These are phyloP conservation scores for Coemansia sp. DNA, from an alignment of 192 early-diverging fungal genomes.

Conservation along the genomic window DNA sequence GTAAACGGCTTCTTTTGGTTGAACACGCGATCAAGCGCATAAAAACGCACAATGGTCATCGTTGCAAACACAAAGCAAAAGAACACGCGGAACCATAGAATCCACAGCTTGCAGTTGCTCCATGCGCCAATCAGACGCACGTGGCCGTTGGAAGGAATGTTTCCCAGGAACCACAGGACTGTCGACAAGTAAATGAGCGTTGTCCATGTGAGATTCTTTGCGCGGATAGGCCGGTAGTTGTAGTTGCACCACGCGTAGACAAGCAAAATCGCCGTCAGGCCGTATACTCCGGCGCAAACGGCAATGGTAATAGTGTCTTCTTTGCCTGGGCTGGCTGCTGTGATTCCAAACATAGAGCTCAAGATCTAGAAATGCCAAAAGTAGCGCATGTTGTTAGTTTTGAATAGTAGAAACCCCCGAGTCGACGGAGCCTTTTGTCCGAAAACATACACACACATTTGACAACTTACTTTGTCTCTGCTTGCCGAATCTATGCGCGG, in stretches of 20 bases:
- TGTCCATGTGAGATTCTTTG: conserved; percentile 39
- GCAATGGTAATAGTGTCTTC: conserved; percentile 23
- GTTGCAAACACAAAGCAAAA: conserved; percentile 39
- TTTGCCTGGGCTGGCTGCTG: conserved; percentile 10
- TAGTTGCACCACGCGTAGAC: conserved; percentile 38
- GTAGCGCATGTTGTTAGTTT: not conserved
- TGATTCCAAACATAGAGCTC: not conserved
- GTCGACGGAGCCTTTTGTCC: not conserved
- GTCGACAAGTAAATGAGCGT: conserved; percentile 32
- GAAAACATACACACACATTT: not conserved
- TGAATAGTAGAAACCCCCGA: not conserved
- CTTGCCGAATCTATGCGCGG: not conserved
- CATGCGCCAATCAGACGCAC: conserved; percentile 24
- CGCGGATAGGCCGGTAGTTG: conserved; percentile 46
- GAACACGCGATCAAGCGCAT: conserved; percentile 47
- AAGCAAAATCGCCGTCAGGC: conserved; percentile 28
- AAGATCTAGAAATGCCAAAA: conserved; percentile 15
- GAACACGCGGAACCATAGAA: conserved; percentile 42
- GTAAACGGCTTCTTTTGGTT: conserved; percentile 49
- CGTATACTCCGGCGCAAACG: conserved; percentile 18
- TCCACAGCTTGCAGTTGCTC: conserved; percentile 40
- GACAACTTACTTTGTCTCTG: not conserved
- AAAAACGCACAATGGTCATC: conserved; percentile 38
- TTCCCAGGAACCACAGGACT: conserved; percentile 45
- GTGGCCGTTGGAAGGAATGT: conserved; percentile 36